A percentile compares a stretch with the other conserved stretches of the same genome.
Conservation (phyloP, 2,329 filamentous ascomycete species). For the Chrysoporthe austroafricana region DNA sequence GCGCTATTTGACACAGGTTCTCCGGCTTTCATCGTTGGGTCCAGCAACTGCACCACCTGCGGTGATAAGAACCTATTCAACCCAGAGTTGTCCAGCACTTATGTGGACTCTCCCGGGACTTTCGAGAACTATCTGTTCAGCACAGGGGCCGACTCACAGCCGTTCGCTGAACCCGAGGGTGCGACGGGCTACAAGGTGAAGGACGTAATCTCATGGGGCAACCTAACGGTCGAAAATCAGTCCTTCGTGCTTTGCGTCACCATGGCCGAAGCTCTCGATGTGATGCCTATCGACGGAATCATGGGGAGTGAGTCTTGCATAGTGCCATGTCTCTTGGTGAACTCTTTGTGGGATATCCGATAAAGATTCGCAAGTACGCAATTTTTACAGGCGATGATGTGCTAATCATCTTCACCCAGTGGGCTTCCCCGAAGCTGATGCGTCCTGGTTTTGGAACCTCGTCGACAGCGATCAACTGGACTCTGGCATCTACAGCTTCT, state of each 20-base stretch:
- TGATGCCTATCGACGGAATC: slow-evolving; percentile 39
- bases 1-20: slow-evolving; percentile 39
- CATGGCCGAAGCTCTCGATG: slow-evolving; percentile 35
- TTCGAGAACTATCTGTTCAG: slow-evolving; percentile 31
- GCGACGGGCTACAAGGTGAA: slow-evolving; percentile 35
- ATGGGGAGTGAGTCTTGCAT: slow-evolving; percentile 35
- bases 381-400: background rate
- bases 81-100: slow-evolving; percentile 36
- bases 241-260: slow-evolving; percentile 38
- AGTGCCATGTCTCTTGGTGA: background rate
- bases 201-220: slow-evolving; percentile 35
- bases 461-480: slow-evolving; percentile 34
- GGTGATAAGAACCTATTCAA: slow-evolving; percentile 34
- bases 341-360: too few species aligned
- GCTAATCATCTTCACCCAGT: slow-evolving; percentile 15
- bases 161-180: slow-evolving; percentile 32
- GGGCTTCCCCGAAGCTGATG: slow-evolving; percentile 12
- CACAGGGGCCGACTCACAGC: slow-evolving; percentile 37
- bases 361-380: too few species aligned
- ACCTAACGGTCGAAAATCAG: slow-evolving; percentile 33
- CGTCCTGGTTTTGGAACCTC: slow-evolving; percentile 38
- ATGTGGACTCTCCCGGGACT: slow-evolving; percentile 32
- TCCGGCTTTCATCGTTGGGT: slow-evolving; percentile 36
- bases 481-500: slow-evolving; percentile 37
- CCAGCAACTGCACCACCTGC: slow-evolving; percentile 36